Evolutionary conservation across 352 stramenopile genomes (phyloP).

Genomic region (Globisporangium splendens): DNA sequence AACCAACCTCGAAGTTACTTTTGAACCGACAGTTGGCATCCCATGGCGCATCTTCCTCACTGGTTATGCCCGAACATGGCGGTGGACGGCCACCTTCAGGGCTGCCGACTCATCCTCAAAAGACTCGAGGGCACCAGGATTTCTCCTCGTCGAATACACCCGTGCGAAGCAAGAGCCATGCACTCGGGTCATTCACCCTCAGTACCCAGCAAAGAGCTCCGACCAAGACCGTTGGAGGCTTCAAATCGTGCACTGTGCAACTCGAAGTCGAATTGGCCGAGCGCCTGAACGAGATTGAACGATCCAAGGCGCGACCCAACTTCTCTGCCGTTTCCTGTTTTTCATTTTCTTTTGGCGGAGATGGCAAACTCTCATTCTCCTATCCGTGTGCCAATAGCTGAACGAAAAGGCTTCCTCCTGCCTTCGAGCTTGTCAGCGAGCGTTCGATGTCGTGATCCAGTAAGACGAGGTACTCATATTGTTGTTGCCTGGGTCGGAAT

Average conservation of each 20-base stretch:
- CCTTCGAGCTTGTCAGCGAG: conserved; percentile 43
- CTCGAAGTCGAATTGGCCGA: conserved; percentile 67
- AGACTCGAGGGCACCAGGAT: conserved; percentile 7
- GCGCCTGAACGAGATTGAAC: conserved; percentile 61
- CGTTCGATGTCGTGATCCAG: conserved; percentile 48
- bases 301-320: conserved; percentile 39
- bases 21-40: conserved; percentile 11
- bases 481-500: no score
- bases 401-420: conserved; percentile 49
- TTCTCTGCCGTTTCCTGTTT: not conserved
- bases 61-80: not conserved
- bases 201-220: not conserved
- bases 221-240: conserved; percentile 20
- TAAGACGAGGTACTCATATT: conserved; percentile 48
- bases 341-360: not conserved
- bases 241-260: conserved; percentile 43
- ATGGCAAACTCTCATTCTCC: not conserved
- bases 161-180: not conserved
- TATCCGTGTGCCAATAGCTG: conserved; percentile 21
- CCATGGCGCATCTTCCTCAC: not conserved
- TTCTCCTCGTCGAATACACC: conserved; percentile 10
- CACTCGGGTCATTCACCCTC: not conserved
- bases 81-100: not conserved
- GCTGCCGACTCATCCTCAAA: not conserved
- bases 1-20: conserved; percentile 19